These are phyloP conservation scores for Lepraria neglecta DNA, from an alignment of 495 filamentous ascomycete species.

Conservation along the genomic window DNA sequence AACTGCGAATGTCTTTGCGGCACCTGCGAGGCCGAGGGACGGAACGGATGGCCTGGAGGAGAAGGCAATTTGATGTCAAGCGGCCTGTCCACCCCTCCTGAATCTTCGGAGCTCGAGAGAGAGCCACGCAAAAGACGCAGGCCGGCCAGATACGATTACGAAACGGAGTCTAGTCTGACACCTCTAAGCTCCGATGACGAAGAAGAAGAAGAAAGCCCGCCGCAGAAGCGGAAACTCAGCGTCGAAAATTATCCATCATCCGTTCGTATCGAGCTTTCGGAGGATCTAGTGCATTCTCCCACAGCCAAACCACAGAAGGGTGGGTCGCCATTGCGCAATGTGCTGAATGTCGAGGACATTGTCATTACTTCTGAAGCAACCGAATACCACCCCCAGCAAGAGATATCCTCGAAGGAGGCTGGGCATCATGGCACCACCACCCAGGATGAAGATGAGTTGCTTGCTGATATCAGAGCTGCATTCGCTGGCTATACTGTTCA, in stretches of 20 bases:
- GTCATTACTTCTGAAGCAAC: conserved; percentile 8
- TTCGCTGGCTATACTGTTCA: neutral
- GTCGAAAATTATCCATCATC: conserved; percentile 2
- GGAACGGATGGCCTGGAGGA: conserved; percentile 71
- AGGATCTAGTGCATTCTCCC: conserved; percentile 5
- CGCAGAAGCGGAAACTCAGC: conserved; percentile 12
- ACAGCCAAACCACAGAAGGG: conserved; percentile 3
- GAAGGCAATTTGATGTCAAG: conserved; percentile 37
- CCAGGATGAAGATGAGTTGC: conserved; percentile 7
- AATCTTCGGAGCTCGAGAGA: conserved; percentile 29
- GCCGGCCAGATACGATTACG: conserved; percentile 9
- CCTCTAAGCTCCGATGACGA: conserved; percentile 11
- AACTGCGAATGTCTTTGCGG: conserved; percentile 93
- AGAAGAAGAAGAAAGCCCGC: conserved; percentile 3
- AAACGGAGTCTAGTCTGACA: conserved; percentile 6
- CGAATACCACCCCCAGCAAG: neutral
- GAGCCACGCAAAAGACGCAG: conserved; percentile 19
- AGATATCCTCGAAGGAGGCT: conserved; percentile 15
- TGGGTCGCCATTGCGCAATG: conserved; percentile 18
- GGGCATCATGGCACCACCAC: conserved; percentile 19
- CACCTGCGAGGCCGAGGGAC: conserved; percentile 69
- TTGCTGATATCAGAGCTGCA: conserved; percentile 14
- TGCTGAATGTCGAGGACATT: conserved; percentile 19
- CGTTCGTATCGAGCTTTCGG: conserved; percentile 10
- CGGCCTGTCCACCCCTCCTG: conserved; percentile 36